phyloP scores from a whole-genome alignment of 2,329 filamentous ascomycete genomes.

The Metarhizium guizhouense region DNA sequence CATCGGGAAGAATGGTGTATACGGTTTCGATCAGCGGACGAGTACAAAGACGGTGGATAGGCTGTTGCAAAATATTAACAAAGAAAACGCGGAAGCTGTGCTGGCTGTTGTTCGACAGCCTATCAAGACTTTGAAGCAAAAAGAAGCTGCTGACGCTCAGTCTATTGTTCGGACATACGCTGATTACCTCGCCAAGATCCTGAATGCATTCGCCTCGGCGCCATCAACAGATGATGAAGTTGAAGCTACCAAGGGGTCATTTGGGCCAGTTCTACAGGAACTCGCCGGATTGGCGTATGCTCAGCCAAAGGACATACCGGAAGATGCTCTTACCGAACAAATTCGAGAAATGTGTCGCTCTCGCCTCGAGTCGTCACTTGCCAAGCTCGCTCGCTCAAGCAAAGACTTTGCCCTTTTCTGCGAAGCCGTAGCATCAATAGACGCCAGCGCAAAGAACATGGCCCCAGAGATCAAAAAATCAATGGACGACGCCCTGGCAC shows the following conservation, averaged over 20 bases:
- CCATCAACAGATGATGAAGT: slow-evolving; percentile 18
- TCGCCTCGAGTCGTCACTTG: slow-evolving; percentile 49
- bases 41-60: slow-evolving; percentile 78
- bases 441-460: slow-evolving; percentile 43
- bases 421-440: slow-evolving; percentile 43
- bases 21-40: slow-evolving; percentile 79
- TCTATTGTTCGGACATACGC: slow-evolving; percentile 38
- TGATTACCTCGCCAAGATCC: slow-evolving; percentile 44
- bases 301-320: slow-evolving; percentile 29
- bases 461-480: slow-evolving; percentile 45
- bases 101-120: slow-evolving; percentile 39
- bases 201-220: slow-evolving; percentile 27
- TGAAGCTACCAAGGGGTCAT: slow-evolving; percentile 17
- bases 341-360: slow-evolving; percentile 45
- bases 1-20: slow-evolving; percentile 59
- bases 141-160: slow-evolving; percentile 19
- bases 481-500: slow-evolving; percentile 40
- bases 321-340: slow-evolving; percentile 39
- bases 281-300: slow-evolving; percentile 49
- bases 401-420: slow-evolving; percentile 46
- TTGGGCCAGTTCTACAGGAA: slow-evolving; percentile 36
- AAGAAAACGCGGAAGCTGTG: slow-evolving; percentile 44
- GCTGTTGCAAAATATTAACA: slow-evolving; percentile 52
- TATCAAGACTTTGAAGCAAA: slow-evolving; percentile 19
- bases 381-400: slow-evolving; percentile 44